phyloP scores from a whole-genome alignment of 768 basidiomycete genomes.

The Boletellus ananas region DNA sequence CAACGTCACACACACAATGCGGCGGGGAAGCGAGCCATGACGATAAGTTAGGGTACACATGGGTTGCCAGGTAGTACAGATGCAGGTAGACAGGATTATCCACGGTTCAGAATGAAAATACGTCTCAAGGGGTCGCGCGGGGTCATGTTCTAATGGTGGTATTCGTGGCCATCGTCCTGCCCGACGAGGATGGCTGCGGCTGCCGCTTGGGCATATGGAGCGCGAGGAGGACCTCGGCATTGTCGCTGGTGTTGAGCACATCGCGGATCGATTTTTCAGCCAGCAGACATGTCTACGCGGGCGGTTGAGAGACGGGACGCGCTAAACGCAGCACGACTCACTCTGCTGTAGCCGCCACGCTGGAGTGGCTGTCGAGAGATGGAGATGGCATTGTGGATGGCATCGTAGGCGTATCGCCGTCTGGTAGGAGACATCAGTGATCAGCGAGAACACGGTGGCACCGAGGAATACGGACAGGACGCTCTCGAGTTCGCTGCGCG shows the following conservation, averaged over 20 bases:
- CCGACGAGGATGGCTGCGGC: constrained; percentile 12
- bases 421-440: constrained; percentile 35
- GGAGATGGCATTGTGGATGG: constrained; percentile 77
- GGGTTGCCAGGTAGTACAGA: constrained; percentile 27
- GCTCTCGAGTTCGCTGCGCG: constrained; percentile 62
- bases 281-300: constrained; percentile 57
- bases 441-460: neutral
- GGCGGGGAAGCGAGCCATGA: neutral
- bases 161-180: constrained; percentile 12
- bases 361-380: constrained; percentile 61
- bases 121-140: neutral
- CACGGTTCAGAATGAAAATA: neutral
- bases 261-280: constrained; percentile 68
- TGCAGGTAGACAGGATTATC: constrained; percentile 14
- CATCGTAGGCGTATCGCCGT: constrained; percentile 71
- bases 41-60: constrained; percentile 24
- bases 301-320: neutral
- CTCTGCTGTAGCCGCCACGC: constrained; percentile 51
- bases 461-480: constrained; percentile 51
- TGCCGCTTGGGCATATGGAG: constrained; percentile 44
- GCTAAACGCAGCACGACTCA: constrained; percentile 26
- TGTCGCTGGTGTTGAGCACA: constrained; percentile 68
- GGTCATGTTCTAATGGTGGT: constrained; percentile 27
- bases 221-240: constrained; percentile 58
- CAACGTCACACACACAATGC: neutral